Evolutionary conservation across 768 basidiomycete genomes (phyloP).

Genomic region (Dacryopinax spathularia): DNA sequence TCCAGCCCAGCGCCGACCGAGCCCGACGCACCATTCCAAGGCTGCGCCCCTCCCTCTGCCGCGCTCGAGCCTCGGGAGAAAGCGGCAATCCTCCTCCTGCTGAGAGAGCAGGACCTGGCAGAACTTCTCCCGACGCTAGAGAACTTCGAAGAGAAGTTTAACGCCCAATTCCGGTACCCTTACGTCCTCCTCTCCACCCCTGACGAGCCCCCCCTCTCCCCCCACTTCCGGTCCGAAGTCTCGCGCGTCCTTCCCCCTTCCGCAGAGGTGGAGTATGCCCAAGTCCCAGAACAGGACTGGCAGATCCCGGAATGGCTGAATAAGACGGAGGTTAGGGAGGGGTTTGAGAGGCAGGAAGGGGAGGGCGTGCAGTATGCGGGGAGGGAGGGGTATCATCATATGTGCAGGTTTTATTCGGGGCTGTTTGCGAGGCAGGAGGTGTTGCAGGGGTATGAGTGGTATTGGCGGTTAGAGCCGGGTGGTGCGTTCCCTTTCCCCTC

Average conservation of each 20-base stretch:
- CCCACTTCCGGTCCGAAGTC: not conserved
- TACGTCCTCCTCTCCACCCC: constrained; percentile 11
- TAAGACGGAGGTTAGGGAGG: not conserved
- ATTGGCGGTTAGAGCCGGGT: constrained; percentile 68
- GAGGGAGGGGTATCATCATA: constrained; percentile 13
- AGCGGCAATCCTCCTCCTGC: constrained; percentile 14
- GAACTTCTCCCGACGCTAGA: constrained; percentile 12
- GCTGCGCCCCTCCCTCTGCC: constrained; percentile 5
- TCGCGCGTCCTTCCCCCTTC: not conserved
- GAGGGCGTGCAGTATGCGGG: constrained; percentile 11
- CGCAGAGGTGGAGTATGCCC: constrained; percentile 4
- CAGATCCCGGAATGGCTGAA: constrained; percentile 8
- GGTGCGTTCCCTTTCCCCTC: not conserved
- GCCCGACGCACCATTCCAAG: constrained; percentile 7
- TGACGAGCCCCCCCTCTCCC: not conserved
- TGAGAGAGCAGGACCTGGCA: constrained; percentile 11
- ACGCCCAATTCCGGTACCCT: constrained; percentile 11
- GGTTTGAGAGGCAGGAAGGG: constrained; percentile 6
- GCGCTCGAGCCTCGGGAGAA: constrained; percentile 9
- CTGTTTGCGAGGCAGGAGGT: constrained; percentile 42
- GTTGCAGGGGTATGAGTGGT: constrained; percentile 62
- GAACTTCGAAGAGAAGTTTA: constrained; percentile 15
- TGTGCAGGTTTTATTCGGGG: constrained; percentile 10
- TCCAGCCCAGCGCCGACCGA: no score
- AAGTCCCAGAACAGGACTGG: constrained; percentile 7